phyloP scores from a whole-genome alignment of 179 eudicot genomes.

The Actinidia arguta region DNA sequence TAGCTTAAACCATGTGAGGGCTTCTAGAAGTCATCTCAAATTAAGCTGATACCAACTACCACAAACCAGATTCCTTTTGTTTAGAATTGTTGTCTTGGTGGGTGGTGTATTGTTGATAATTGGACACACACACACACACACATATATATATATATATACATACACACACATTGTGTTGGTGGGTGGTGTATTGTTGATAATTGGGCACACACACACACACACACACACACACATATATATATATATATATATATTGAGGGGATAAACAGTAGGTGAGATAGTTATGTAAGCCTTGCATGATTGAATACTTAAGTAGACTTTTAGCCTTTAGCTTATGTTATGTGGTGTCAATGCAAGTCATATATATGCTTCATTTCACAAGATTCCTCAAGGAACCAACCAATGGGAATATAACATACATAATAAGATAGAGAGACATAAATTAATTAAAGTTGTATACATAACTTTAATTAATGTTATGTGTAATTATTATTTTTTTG shows the following conservation, averaged over 20 bases:
- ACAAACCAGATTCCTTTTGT: constrained; percentile 6
- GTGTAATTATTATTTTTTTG: background rate
- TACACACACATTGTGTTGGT: background rate
- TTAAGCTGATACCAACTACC: background rate
- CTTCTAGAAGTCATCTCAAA: background rate
- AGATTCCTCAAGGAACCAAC: constrained; percentile 21
- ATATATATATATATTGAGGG: background rate
- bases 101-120: background rate
- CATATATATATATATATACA: background rate
- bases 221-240: background rate
- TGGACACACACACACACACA: too few relatives aligned
- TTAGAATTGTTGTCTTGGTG: background rate
- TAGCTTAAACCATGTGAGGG: background rate
- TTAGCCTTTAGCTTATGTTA: background rate
- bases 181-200: background rate
- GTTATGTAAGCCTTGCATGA: constrained; percentile 29
- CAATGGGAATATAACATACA: background rate
- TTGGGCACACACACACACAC: too few relatives aligned
- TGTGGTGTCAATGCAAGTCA: background rate
- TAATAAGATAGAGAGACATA: background rate
- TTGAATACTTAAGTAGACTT: constrained; percentile 13
- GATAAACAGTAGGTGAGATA: constrained; percentile 32
- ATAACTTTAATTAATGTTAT: background rate
- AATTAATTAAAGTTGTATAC: background rate
- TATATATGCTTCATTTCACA: background rate